phyloP scores from a whole-genome alignment of 2,329 filamentous ascomycete genomes.

The Sporothrix dimorphospora region DNA sequence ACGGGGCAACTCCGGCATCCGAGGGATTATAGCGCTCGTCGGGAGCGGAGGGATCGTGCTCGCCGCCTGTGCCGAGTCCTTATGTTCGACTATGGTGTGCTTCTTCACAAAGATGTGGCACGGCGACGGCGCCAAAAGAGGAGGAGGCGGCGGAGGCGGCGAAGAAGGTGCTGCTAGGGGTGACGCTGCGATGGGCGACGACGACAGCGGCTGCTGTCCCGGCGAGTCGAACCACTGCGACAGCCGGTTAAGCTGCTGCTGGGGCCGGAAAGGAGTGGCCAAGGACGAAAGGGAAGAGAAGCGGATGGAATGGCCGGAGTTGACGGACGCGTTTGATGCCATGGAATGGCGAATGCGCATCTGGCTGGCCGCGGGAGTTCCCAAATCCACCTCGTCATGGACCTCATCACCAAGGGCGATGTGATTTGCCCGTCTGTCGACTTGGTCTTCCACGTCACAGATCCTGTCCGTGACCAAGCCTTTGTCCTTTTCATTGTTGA shows the following conservation, averaged over 20 bases:
- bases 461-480: not conserved
- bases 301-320: conserved; percentile 8
- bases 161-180: not conserved
- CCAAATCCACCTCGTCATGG: not conserved
- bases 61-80: not conserved
- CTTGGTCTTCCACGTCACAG: not conserved
- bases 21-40: not conserved
- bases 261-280: not conserved
- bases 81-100: conserved; percentile 24
- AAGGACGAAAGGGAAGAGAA: not conserved
- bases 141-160: not conserved
- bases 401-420: not conserved
- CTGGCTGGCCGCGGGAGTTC: not conserved
- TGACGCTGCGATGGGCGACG: not conserved
- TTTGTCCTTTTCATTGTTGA: conserved; percentile 17
- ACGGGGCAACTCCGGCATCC: not conserved
- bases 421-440: not conserved
- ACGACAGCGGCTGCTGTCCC: not conserved
- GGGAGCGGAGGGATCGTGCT: not conserved
- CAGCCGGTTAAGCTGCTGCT: not conserved
- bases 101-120: conserved; percentile 30
- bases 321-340: not conserved
- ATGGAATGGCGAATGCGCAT: not conserved
- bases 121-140: not conserved
- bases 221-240: conserved; percentile 12